These are phyloP conservation scores for Camellia oleifera DNA, from an alignment of 179 eudicot species.

Conservation along the genomic window DNA sequence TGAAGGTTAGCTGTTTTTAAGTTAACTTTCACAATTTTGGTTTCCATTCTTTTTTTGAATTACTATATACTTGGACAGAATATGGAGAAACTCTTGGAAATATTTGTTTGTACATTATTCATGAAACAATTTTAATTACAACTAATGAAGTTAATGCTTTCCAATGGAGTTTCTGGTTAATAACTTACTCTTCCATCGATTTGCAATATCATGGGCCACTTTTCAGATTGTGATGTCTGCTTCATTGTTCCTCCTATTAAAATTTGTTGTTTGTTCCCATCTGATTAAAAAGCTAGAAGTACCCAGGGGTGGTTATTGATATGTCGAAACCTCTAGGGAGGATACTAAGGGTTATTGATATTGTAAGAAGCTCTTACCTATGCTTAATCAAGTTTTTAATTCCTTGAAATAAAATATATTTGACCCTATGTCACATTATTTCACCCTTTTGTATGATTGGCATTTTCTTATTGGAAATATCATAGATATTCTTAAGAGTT, in stretches of 20 bases:
- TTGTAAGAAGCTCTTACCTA: not conserved
- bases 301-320: not conserved
- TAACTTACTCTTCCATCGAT: not conserved
- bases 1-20: constrained; percentile 59
- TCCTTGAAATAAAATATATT: not conserved
- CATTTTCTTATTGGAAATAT: not conserved
- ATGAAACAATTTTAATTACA: not conserved
- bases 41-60: not conserved
- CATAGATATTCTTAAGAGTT: not conserved
- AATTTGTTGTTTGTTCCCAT: not conserved
- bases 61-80: not conserved
- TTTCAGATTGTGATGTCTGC: not conserved
- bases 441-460: not conserved
- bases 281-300: not conserved
- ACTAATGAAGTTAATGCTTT: not conserved
- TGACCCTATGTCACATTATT: not conserved
- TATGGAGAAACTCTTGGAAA: not conserved
- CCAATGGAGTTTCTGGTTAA: not conserved
- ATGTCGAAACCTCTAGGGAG: not conserved
- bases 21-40: not conserved
- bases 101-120: too few relatives aligned
- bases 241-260: not conserved
- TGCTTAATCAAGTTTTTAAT: not conserved
- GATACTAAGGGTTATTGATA: not conserved
- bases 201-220: not conserved